Percentiles rank a stretch among this genome's conserved stretches.
Conservation (phyloP, 164 flowering plant genomes). For the Malania oleifera region DNA sequence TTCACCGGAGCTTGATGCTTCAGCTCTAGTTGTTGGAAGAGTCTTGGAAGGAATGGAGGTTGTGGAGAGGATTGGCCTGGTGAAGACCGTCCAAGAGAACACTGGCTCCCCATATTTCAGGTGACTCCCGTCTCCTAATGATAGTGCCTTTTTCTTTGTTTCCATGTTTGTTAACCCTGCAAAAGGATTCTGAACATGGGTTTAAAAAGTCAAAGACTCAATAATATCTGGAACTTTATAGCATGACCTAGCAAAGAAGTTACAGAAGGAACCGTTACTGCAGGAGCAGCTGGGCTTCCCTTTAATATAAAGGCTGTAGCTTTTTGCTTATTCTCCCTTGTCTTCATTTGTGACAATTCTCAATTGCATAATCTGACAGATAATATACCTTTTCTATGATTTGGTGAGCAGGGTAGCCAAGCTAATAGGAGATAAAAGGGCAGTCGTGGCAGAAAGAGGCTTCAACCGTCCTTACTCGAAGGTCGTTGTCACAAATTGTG, state of each 20-base stretch:
- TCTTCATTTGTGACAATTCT: too few relatives aligned
- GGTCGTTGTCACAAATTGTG: slow-evolving; percentile 73
- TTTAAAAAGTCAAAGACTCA: too few relatives aligned
- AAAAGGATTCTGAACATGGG: too few relatives aligned
- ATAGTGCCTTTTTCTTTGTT: too few relatives aligned
- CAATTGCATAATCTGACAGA: neutral
- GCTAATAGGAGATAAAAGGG: slow-evolving; percentile 89
- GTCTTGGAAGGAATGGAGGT: slow-evolving; percentile 82
- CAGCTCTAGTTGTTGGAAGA: slow-evolving; percentile 65
- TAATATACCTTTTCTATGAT: neutral
- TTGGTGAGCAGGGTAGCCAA: slow-evolving; percentile 70
- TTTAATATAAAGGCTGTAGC: too few relatives aligned
- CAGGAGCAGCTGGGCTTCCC: too few relatives aligned
- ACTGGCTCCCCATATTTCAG: slow-evolving; percentile 86
- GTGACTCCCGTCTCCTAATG: too few relatives aligned
- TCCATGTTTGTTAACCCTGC: too few relatives aligned
- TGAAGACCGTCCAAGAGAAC: slow-evolving; percentile 88
- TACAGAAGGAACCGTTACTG: too few relatives aligned
- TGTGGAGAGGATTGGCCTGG: slow-evolving; percentile 58
- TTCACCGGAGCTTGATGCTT: slow-evolving; percentile 74
- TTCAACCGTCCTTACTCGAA: slow-evolving; percentile 94
- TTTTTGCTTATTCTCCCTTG: neutral
- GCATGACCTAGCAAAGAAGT: too few relatives aligned
- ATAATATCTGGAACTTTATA: too few relatives aligned
- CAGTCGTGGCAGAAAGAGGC: slow-evolving; percentile 91